phyloP scores from a whole-genome alignment of 768 basidiomycete genomes.

The Boletus huronensis region DNA sequence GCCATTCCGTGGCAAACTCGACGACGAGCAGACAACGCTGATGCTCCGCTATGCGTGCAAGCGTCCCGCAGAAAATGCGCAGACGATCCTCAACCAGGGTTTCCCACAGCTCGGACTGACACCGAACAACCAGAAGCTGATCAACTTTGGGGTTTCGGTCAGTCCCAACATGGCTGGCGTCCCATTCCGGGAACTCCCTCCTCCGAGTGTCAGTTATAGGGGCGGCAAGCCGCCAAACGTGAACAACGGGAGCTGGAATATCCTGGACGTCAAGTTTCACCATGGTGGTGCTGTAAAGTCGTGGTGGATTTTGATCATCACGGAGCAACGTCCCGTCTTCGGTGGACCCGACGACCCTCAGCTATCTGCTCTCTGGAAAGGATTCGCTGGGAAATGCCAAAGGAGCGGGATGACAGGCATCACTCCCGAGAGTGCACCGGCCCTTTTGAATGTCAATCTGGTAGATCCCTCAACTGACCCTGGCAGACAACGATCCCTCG shows the following conservation, averaged over 20 bases:
- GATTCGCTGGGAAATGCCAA: slow-evolving; percentile 53
- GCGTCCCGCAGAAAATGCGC: slow-evolving; percentile 55
- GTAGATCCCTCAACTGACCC: slow-evolving; percentile 27
- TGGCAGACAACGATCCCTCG: slow-evolving; percentile 37
- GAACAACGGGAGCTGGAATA: slow-evolving; percentile 72
- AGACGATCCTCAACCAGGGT: slow-evolving; percentile 55
- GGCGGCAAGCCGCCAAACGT: slow-evolving; percentile 41
- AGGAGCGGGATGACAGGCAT: slow-evolving; percentile 67
- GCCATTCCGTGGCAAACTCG: slow-evolving; percentile 59
- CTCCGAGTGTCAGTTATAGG: slow-evolving; percentile 57
- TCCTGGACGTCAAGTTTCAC: slow-evolving; percentile 68
- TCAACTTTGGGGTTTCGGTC: slow-evolving; percentile 59
- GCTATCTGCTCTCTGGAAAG: slow-evolving; percentile 43
- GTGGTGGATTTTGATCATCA: slow-evolving; percentile 69
- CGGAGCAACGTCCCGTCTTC: slow-evolving; percentile 44
- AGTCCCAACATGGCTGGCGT: slow-evolving; percentile 56
- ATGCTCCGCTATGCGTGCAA: slow-evolving; percentile 74
- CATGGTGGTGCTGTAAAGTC: slow-evolving; percentile 44
- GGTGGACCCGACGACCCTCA: slow-evolving; percentile 29
- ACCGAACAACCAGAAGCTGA: slow-evolving; percentile 36
- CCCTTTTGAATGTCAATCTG: slow-evolving; percentile 32
- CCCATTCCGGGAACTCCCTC: slow-evolving; percentile 59
- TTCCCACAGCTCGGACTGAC: slow-evolving; percentile 53
- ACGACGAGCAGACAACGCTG: slow-evolving; percentile 54
- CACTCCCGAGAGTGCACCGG: slow-evolving; percentile 33